Conservation (phyloP, 2,329 filamentous ascomycete genomes). For the Stagonosporopsis chrysanthemi region DNA sequence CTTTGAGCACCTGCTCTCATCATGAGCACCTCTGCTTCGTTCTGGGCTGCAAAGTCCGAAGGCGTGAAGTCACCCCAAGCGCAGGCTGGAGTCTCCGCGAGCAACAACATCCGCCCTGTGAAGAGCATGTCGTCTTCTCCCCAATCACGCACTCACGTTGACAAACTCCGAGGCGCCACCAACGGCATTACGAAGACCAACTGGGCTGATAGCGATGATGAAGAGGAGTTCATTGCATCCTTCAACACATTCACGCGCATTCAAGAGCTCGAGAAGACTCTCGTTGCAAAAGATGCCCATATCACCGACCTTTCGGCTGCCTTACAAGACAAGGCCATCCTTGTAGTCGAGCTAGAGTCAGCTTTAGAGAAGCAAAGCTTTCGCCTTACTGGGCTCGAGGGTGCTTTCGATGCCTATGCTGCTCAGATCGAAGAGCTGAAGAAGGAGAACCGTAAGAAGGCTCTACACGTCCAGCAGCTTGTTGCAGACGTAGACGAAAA, state of each 20-base stretch:
- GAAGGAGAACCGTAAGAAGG: conserved; percentile 11
- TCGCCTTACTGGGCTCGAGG: conserved; percentile 16
- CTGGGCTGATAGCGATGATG: conserved; percentile 34
- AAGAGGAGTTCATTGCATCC: conserved; percentile 21
- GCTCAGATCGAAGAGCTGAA: conserved; percentile 11
- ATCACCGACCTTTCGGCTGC: conserved; percentile 4
- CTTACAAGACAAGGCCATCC: conserved; percentile 14
- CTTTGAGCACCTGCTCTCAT: neutral
- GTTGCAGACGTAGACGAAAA: conserved; percentile 26
- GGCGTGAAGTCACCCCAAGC: neutral
- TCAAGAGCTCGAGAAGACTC: conserved; percentile 20
- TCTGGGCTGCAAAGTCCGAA: conserved; percentile 12
- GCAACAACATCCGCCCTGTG: neutral
- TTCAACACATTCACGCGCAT: conserved; percentile 7
- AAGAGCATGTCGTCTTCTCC: neutral
- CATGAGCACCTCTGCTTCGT: conserved; percentile 5
- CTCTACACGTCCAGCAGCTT: conserved; percentile 24
- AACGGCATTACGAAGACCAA: conserved; percentile 21
- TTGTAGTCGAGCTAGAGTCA: conserved; percentile 23
- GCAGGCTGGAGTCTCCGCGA: neutral
- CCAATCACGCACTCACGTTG: neutral
- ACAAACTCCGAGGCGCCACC: neutral
- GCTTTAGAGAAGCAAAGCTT: conserved; percentile 9
- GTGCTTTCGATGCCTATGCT: conserved; percentile 1
- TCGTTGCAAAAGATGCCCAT: conserved; percentile 15